Percentiles rank a stretch among this genome's conserved stretches.
phyloP scores from a whole-genome alignment of 306 rosid species.

The Acmispon strigosus region DNA sequence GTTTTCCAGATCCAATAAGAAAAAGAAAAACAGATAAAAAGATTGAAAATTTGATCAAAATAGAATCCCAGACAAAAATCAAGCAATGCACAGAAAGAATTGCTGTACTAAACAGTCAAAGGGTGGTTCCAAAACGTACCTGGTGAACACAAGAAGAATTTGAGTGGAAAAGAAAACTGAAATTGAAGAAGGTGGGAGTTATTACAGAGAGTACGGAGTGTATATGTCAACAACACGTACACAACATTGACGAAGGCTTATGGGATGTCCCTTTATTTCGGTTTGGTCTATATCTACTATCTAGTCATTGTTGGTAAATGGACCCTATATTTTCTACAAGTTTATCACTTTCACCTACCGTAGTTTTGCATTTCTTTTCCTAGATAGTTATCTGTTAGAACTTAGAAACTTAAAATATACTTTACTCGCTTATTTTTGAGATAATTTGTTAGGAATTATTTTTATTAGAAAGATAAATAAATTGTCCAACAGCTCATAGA shows the following conservation, averaged over 20 bases:
- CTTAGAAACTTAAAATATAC: too few relatives aligned
- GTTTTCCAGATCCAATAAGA: conserved; percentile 35
- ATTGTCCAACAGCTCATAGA: too few relatives aligned
- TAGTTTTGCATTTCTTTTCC: too few relatives aligned
- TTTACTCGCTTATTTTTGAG: too few relatives aligned
- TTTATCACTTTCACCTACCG: conserved; percentile 2
- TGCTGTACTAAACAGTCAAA: not conserved
- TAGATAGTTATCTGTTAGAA: too few relatives aligned
- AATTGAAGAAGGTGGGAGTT: not conserved
- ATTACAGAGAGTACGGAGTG: not conserved
- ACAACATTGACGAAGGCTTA: not conserved
- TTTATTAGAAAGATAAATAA: too few relatives aligned
- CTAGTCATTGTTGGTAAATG: not conserved
- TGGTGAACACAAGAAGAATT: conserved; percentile 5
- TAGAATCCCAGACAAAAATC: conserved; percentile 2
- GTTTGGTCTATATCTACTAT: conserved; percentile 3
- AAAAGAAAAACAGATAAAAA: not conserved
- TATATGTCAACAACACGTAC: not conserved
- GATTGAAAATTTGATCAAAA: conserved; percentile 17
- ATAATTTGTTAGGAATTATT: too few relatives aligned
- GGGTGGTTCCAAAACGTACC: conserved; percentile 30
- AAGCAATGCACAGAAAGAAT: conserved; percentile 27
- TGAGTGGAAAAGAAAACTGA: not conserved
- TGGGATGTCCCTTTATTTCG: not conserved
- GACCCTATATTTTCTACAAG: conserved; percentile 18